phyloP scores from a whole-genome alignment of 1,139 yeast genomes.

The Kodamaea derodonti region DNA sequence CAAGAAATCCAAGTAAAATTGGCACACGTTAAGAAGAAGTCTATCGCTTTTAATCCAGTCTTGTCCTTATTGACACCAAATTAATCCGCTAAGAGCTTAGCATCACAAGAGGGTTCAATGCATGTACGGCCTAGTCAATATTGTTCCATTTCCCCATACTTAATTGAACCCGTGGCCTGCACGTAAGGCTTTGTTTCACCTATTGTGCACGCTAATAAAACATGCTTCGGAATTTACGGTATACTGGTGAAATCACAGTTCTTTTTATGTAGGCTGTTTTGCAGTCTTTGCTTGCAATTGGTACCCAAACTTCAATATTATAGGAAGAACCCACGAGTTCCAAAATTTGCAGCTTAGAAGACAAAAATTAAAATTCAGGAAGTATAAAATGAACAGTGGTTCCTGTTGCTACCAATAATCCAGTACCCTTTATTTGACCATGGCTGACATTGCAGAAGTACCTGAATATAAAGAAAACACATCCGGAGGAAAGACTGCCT shows the following conservation, averaged over 20 bases:
- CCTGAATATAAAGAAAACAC: constrained; percentile 17
- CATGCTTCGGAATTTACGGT: constrained; percentile 50
- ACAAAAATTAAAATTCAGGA: not conserved
- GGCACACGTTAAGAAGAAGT: too few species aligned
- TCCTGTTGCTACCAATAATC: too few species aligned
- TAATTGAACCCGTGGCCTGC: not conserved
- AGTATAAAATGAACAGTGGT: not conserved
- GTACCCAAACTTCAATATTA: not conserved
- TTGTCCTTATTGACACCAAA: too few species aligned
- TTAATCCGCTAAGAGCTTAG: too few species aligned
- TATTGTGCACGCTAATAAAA: not conserved
- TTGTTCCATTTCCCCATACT: too few species aligned
- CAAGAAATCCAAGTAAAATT: not conserved
- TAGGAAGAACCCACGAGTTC: not conserved
- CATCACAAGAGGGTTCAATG: too few species aligned
- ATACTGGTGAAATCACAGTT: constrained; percentile 46
- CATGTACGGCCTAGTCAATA: too few species aligned
- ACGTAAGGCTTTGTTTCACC: not conserved
- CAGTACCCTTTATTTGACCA: too few species aligned
- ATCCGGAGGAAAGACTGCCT: constrained; percentile 82
- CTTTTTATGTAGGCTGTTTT: constrained; percentile 59
- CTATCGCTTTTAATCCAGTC: too few species aligned
- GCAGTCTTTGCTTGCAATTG: not conserved
- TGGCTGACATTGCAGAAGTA: constrained; percentile 24
- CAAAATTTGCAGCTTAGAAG: not conserved